Conservation (phyloP, 192 early-diverging fungal species). For the Phlyctochytrium bullatum region DNA sequence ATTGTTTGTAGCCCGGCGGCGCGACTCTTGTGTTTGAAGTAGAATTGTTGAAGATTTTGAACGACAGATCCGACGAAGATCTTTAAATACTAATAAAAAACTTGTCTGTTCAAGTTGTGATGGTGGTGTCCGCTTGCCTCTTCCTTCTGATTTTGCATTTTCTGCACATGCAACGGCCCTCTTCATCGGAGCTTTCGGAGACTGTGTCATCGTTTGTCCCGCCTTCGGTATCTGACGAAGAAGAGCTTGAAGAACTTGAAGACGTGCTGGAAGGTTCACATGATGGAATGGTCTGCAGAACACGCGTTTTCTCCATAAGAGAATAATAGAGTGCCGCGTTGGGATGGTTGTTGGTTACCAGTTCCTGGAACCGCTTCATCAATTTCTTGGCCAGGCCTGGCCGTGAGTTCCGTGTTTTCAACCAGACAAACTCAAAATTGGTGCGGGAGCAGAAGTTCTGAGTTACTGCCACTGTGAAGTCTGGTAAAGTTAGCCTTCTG, state of each 20-base stretch:
- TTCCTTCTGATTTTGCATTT: slow-evolving; percentile 56
- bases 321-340: neutral
- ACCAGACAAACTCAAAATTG: slow-evolving; percentile 67
- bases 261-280: slow-evolving; percentile 11
- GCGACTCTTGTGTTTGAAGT: slow-evolving; percentile 79
- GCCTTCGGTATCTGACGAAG: slow-evolving; percentile 6
- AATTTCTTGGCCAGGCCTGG: slow-evolving; percentile 32
- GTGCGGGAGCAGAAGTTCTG: slow-evolving; percentile 74
- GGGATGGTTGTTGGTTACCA: neutral
- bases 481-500: slow-evolving; percentile 16
- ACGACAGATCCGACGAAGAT: slow-evolving; percentile 4
- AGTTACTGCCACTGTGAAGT: slow-evolving; percentile 75
- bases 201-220: slow-evolving; percentile 19
- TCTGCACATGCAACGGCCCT: slow-evolving; percentile 57
- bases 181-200: slow-evolving; percentile 23
- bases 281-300: slow-evolving; percentile 7
- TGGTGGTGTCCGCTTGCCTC: slow-evolving; percentile 9
- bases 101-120: neutral
- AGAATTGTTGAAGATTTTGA: slow-evolving; percentile 63
- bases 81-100: neutral
- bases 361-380: slow-evolving; percentile 10
- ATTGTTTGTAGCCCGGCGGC: slow-evolving; percentile 13
- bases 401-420: slow-evolving; percentile 52
- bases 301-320: slow-evolving; percentile 12
- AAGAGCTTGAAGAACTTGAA: slow-evolving; percentile 2